Percentiles rank a stretch among this genome's conserved stretches.
phyloP scores from a whole-genome alignment of 116 monocot species.

The Dioscorea cayenensis region DNA sequence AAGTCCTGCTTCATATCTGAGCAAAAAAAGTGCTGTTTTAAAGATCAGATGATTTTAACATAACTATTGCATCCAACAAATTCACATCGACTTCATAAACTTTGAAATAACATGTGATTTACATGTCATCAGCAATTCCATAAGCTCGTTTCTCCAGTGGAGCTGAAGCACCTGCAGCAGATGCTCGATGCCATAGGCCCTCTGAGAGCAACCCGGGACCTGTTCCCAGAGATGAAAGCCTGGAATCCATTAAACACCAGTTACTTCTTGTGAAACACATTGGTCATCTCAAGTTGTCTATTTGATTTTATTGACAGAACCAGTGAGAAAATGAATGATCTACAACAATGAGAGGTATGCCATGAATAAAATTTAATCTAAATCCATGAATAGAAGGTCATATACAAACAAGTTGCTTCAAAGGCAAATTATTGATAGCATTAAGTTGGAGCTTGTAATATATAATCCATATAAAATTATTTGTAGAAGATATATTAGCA shows the following conservation, averaged over 20 bases:
- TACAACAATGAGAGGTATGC: too few relatives aligned
- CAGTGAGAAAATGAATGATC: too few relatives aligned
- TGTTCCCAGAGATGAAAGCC: slow-evolving; percentile 55
- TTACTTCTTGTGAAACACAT: not conserved
- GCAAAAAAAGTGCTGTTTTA: not conserved
- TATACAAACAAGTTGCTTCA: not conserved
- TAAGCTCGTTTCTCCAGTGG: slow-evolving; percentile 82
- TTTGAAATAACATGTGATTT: slow-evolving; percentile 3
- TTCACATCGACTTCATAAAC: not conserved
- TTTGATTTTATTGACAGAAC: not conserved
- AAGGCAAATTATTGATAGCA: not conserved
- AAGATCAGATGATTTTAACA: not conserved
- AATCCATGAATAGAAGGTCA: not conserved
- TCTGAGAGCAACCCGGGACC: slow-evolving; percentile 47
- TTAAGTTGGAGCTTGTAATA: not conserved
- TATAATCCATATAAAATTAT: not conserved
- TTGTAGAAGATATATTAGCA: too few relatives aligned
- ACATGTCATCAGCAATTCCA: slow-evolving; percentile 98
- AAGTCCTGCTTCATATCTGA: slow-evolving; percentile 92
- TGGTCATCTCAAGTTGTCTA: not conserved
- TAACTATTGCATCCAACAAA: too few relatives aligned
- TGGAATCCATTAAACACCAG: slow-evolving; percentile 12
- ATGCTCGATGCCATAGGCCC: slow-evolving; percentile 76
- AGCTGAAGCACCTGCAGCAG: slow-evolving; percentile 63
- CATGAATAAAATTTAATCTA: not conserved